Base-by-base conservation (phyloP, 2,329 filamentous ascomycete genomes). In the Talaromyces sp. region DNA sequence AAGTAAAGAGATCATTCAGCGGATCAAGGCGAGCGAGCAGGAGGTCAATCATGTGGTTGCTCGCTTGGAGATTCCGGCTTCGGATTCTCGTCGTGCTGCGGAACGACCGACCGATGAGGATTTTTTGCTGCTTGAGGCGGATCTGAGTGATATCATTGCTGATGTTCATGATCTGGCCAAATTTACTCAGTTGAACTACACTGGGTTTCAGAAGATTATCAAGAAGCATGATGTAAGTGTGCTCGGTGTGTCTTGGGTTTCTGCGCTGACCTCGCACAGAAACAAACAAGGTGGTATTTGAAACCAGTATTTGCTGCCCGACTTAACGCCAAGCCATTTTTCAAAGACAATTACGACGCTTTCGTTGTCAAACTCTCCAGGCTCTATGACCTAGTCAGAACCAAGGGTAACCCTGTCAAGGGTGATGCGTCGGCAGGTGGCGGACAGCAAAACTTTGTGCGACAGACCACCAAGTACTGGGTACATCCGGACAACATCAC, bases 401-500 rank as follows among this genome's bases (percentile, higher is more conserved):
- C 94, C 2, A 87, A 94, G 70, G 95, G 95, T 66, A 94, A 96
- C 75, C 95, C 95, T 0, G 88, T 92, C 73, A 93, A 92, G 80
- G 95, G 95, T 65, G 95, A 99, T 78, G 92, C 92, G 70, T 84
- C 93, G 8, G 95, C 95, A 16, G 95, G 95, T 71, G 95, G 94
- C 63, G 87, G 86, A 68, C 95, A 99, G 79, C 94, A 93, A 74
- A 98, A 90, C 83, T 99, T 99, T 75, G 88, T 99, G 68, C 91
- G 95, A 66, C 92, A 98, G 75, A 99, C 95, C 0, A 99, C 95
- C 37, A 99, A 99, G 79, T 99, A 99, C 82, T 99, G 95, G 95
- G 95, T 99, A 54, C 95, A 99, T 74, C 92, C 91, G 2, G 95
- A 98, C 79, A 99, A 99, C 74, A 95, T 99, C 71, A 98, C 95